Percentiles rank a stretch among this genome's conserved stretches.
Evolutionary conservation across 225 moss, liverwort and hornwort species (phyloP).

Genomic region (Physcomitrium patens): DNA sequence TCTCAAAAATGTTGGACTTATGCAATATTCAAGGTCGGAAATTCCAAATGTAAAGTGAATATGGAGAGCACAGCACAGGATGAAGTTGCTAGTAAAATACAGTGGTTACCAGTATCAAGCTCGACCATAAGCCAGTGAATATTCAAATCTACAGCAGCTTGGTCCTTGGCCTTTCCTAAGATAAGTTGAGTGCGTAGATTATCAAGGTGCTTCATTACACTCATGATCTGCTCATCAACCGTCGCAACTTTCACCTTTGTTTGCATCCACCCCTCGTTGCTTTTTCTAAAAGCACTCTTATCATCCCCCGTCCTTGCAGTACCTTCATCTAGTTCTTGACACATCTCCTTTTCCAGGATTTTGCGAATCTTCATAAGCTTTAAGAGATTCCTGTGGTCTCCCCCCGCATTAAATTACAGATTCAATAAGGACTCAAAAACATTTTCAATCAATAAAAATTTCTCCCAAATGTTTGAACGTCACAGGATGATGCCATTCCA

Average conservation of each 20-base stretch:
- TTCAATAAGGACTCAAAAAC: background rate
- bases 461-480: no score
- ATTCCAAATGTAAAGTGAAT: conserved; percentile 12
- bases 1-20: background rate
- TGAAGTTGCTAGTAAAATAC: background rate
- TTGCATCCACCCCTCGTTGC: conserved; percentile 53
- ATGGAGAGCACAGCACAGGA: conserved; percentile 10
- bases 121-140: conserved; percentile 99
- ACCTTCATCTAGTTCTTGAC: conserved; percentile 48
- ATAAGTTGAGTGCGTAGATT: conserved; percentile 62
- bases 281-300: conserved; percentile 29
- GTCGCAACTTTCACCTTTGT: conserved; percentile 40
- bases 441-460: no score
- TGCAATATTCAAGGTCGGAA: background rate
- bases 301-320: conserved; percentile 29
- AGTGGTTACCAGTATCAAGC: conserved; percentile 81
- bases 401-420: conserved; percentile 2
- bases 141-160: conserved; percentile 81
- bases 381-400: conserved; percentile 62
- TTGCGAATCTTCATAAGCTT: conserved; percentile 64
- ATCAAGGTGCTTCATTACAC: conserved; percentile 64
- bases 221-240: conserved; percentile 57
- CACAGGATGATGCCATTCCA: no score
- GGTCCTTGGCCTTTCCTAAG: conserved; percentile 74
- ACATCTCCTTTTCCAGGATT: conserved; percentile 71